Evolutionary conservation across 140 eudicot species (phyloP), one percentile per base, ranked within the genome.

Genomic region (Ambrosia hybrid): DNA sequence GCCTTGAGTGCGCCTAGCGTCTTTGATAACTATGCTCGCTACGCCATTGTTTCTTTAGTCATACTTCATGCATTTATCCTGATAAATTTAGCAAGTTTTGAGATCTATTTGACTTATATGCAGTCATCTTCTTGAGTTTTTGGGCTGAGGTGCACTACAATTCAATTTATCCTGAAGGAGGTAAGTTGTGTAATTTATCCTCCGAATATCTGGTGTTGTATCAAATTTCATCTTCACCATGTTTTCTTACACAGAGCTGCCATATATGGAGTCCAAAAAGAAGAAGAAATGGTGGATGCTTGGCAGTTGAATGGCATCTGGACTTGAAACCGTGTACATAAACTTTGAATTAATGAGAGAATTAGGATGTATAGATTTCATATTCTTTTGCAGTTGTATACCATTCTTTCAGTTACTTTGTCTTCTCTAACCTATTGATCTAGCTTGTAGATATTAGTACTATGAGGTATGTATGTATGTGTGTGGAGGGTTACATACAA

Each of bases 121-220:
- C 90, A 90, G 97, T 83, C 55, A 85, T 90, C 51, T 81, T 75
- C 78, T 75, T 90, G 87, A 90, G 95, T 76, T 90, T 90, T 73
- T 87, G 97, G 97, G 95, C 97, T 2, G 97, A 90, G 69, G 95
- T 90, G 81, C 96, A 89, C 77, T 89, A 87, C 72, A 89, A 89
- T 80, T 86, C 94, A 12, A 87, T 89, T 8, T 90, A 90, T 80
- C 91, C 95, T 0, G 74, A 79, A 68, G 95, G 88, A 87, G 95
- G 97, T 87, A 79, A 77, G 61, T 17, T 63, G 12, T 36, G 21
- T 59, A 41, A 49, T 73, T 51, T 14, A 5, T 4, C 51, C 36
- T n/a, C n/a, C 71, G 63, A 51, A 46, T 63, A 49, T 33, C 8
- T 36, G 71, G 76, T 48, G 58, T 48, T 48, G 36, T 60, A 14